Evolutionary conservation across 805 yeast genomes (phyloP).

Genomic region (Candida boidinii): DNA sequence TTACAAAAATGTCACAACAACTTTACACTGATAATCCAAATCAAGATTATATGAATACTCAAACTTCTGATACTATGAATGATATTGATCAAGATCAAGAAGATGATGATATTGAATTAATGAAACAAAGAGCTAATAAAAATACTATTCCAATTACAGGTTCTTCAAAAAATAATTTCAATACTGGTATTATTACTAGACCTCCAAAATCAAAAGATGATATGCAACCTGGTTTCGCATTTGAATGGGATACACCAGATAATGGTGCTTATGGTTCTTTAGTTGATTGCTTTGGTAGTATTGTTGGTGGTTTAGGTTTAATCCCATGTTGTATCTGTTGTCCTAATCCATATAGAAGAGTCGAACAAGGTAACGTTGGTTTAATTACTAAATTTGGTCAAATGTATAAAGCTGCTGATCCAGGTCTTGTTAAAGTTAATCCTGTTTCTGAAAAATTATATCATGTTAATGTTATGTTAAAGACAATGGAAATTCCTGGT

Average conservation of each 20-base stretch:
- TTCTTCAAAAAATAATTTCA: not conserved
- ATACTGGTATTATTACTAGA: constrained; percentile 4
- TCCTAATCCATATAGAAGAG: constrained; percentile 50
- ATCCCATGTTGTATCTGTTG: constrained; percentile 48
- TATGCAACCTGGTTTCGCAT: constrained; percentile 18
- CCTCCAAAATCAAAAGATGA: constrained; percentile 15
- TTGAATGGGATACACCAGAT: constrained; percentile 25
- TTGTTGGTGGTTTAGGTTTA: constrained; percentile 45
- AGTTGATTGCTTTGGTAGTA: constrained; percentile 31
- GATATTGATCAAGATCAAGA: too few relatives aligned
- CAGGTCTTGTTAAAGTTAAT: constrained; percentile 59
- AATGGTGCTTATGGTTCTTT: constrained; percentile 29
- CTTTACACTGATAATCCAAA: too few relatives aligned
- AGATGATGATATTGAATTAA: too few relatives aligned
- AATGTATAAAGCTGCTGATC: constrained; percentile 54
- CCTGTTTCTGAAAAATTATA: constrained; percentile 52
- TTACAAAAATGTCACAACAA: too few relatives aligned
- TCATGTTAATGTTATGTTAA: constrained; percentile 44
- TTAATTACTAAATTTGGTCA: constrained; percentile 61
- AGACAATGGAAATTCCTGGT: constrained; percentile 56
- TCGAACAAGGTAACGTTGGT: constrained; percentile 63
- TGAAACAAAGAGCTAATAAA: too few relatives aligned
- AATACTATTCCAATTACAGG: too few relatives aligned
- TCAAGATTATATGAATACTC: too few relatives aligned
- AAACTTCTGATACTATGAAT: too few relatives aligned